phyloP scores from a whole-genome alignment of 148 eudicot genomes.

The Rhododendron simsii region DNA sequence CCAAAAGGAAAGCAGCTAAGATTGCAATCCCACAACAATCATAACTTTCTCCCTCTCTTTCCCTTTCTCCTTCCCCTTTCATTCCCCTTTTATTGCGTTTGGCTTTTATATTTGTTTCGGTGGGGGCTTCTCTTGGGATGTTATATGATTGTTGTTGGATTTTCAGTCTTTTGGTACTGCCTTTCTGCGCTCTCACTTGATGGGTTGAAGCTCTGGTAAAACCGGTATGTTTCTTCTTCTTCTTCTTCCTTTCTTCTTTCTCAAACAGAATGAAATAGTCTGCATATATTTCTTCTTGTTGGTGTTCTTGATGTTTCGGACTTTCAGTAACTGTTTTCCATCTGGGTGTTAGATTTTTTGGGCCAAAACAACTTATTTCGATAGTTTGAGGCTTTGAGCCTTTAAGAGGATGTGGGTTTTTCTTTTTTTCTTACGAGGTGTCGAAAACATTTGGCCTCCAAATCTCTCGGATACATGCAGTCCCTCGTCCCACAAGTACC shows the following conservation, averaged over 20 bases:
- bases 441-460: too few relatives aligned
- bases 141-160: not conserved
- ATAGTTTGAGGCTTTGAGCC: conserved; percentile 20
- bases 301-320: not conserved
- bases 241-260: not conserved
- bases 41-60: not conserved
- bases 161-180: not conserved
- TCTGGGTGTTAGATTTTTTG: conserved; percentile 15
- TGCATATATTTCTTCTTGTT: not conserved
- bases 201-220: conserved; percentile 2
- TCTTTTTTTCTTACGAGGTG: not conserved
- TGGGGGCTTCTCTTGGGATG: not conserved
- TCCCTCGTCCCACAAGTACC: too few relatives aligned
- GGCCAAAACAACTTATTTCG: not conserved
- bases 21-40: conserved; percentile 13
- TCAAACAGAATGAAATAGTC: not conserved
- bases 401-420: conserved; percentile 23
- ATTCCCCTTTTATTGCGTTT: not conserved
- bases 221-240: not conserved
- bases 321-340: not conserved
- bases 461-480: too few relatives aligned
- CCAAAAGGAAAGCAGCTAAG: conserved; percentile 2
- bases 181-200: not conserved
- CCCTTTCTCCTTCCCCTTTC: not conserved
- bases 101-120: not conserved